Conservation (phyloP, 208 protist species). For the Leishmania aethiopica region DNA sequence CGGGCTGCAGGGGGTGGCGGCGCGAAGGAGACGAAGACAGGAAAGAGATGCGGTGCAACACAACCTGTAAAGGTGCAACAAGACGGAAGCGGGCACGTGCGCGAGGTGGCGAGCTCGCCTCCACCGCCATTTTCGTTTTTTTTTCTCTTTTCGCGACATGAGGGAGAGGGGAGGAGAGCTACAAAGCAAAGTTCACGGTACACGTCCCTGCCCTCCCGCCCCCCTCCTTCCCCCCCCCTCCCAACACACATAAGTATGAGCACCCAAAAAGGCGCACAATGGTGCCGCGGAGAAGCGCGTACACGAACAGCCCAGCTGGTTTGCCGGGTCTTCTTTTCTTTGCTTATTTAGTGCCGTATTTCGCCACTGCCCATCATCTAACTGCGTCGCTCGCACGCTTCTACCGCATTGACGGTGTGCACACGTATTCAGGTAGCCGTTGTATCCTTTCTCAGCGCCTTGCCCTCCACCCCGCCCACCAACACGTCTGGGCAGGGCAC, state of each 20-base stretch:
- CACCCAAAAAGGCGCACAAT: background rate
- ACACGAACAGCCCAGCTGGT: background rate
- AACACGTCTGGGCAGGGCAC: background rate
- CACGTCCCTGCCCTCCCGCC: background rate
- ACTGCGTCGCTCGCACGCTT: background rate
- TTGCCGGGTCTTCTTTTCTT: background rate
- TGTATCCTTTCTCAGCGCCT: background rate
- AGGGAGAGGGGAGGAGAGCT: background rate
- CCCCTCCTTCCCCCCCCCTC: background rate
- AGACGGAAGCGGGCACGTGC: background rate
- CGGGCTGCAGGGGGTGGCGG: background rate
- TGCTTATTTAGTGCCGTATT: background rate
- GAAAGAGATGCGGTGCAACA: background rate
- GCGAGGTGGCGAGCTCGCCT: background rate
- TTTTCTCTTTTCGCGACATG: background rate
- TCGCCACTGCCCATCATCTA: background rate
- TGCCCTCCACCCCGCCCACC: background rate
- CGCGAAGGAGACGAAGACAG: background rate
- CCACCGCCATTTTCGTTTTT: background rate
- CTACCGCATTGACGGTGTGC: background rate
- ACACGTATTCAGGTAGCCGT: background rate
- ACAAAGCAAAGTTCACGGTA: background rate
- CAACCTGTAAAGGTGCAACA: background rate
- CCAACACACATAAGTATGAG: conserved; percentile 19
- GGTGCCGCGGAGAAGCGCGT: background rate